Conservation (phyloP, 495 filamentous ascomycete species). For the Neurospora pannonica region DNA sequence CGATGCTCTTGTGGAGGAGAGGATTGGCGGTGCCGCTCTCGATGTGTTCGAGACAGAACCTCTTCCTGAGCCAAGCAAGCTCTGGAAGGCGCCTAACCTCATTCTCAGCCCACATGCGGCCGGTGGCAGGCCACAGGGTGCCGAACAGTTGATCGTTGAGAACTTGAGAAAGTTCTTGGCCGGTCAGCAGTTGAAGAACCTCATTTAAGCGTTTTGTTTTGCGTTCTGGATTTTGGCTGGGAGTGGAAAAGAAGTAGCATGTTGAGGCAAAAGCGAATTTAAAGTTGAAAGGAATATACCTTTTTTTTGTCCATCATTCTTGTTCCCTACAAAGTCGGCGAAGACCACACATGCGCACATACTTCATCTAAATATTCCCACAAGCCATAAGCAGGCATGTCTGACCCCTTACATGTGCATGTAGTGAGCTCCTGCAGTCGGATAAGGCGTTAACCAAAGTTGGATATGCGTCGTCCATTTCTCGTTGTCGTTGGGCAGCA, state of each 20-base stretch:
- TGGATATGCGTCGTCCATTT: no score
- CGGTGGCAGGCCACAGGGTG: conserved; percentile 44
- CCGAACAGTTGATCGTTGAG: conserved; percentile 42
- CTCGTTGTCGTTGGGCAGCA: no score
- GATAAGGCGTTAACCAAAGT: no score
- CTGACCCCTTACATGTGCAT: no score
- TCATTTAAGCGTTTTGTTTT: conserved; percentile 22
- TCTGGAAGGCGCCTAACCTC: conserved; percentile 32
- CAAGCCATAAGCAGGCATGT: no score
- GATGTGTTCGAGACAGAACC: conserved; percentile 81
- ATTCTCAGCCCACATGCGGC: conserved; percentile 38
- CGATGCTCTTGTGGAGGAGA: conserved; percentile 57
- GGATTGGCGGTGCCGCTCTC: conserved; percentile 58
- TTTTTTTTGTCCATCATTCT: no score
- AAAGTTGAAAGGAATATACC: neutral
- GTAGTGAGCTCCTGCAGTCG: no score
- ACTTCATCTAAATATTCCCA: no score
- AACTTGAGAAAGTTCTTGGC: conserved; percentile 46
- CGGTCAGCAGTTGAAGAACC: conserved; percentile 43
- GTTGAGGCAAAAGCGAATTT: neutral
- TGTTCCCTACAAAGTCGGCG: no score
- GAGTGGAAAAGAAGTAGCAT: neutral
- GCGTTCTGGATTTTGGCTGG: neutral
- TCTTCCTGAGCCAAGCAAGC: conserved; percentile 25
- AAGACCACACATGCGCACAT: no score